Percentiles rank a stretch among this genome's conserved stretches.
Conservation (phyloP, 192 early-diverging fungal genomes). For the Coemansia sp. region DNA sequence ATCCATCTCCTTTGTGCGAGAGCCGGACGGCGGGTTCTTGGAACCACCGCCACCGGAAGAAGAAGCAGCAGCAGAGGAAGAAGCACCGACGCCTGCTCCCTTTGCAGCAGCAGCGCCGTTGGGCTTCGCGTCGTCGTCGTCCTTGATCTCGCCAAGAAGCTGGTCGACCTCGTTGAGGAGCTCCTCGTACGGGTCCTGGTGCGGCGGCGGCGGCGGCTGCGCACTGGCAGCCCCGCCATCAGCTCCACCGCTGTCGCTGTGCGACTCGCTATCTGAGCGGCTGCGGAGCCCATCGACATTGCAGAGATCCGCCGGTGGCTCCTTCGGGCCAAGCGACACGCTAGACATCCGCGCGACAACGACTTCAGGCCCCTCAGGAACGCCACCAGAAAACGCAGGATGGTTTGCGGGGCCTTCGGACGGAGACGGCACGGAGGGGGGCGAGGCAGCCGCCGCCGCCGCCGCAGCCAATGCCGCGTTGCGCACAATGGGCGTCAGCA, state of each 20-base stretch:
- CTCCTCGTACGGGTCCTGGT: constrained; percentile 50
- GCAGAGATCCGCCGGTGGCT: not conserved
- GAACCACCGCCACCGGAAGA: not conserved
- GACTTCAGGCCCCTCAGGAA: not conserved
- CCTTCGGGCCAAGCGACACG: constrained; percentile 5
- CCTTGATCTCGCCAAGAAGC: constrained; percentile 48
- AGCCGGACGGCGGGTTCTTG: not conserved
- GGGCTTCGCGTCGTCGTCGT: constrained; percentile 24
- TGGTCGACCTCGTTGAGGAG: constrained; percentile 55
- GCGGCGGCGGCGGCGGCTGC: constrained; percentile 23
- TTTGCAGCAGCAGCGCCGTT: not conserved
- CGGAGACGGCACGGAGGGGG: constrained; percentile 3
- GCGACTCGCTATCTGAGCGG: not conserved
- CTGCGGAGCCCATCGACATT: constrained; percentile 19
- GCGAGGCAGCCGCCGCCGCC: not conserved
- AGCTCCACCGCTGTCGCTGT: not conserved
- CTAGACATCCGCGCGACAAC: constrained; percentile 15
- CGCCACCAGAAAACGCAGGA: not conserved
- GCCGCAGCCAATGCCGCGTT: constrained; percentile 19
- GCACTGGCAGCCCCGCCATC: constrained; percentile 28
- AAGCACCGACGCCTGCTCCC: not conserved
- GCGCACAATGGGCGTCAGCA: constrained; percentile 44
- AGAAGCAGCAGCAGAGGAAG: too few species aligned
- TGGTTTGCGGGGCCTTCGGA: not conserved
- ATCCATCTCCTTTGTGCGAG: constrained; percentile 27